Conservation (phyloP, 1,139 yeast genomes). For the Pichia sp. region DNA sequence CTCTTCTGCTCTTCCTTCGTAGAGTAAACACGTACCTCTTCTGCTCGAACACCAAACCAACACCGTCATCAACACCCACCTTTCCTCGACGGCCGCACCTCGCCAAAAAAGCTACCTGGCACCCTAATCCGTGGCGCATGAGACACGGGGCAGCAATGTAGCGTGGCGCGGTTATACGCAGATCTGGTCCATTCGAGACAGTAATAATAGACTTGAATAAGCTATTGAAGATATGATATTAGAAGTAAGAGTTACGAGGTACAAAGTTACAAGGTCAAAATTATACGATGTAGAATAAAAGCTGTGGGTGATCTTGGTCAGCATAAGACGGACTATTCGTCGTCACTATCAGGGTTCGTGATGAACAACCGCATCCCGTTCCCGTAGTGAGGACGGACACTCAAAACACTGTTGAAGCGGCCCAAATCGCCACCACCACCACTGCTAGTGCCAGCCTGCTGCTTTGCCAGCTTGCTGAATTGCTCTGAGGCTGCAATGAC, state of each 20-base stretch:
- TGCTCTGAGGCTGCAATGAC: slow-evolving; percentile 31
- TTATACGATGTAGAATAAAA: no score
- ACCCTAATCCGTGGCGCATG: not conserved
- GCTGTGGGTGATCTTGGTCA: no score
- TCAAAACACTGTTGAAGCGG: slow-evolving; percentile 32
- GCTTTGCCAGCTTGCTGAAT: slow-evolving; percentile 23
- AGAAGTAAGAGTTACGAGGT: no score
- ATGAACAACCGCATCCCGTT: slow-evolving; percentile 43
- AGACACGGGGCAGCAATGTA: not conserved
- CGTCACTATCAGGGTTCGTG: slow-evolving; percentile 62
- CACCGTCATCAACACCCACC: not conserved
- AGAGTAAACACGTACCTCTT: not conserved
- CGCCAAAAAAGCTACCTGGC: not conserved
- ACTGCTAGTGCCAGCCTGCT: slow-evolving; percentile 4
- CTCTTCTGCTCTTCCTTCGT: not conserved
- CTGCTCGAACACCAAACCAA: not conserved
- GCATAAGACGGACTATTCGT: slow-evolving; percentile 4
- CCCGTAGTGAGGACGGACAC: slow-evolving; percentile 20
- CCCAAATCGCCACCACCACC: slow-evolving; percentile 10
- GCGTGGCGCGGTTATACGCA: not conserved
- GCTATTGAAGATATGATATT: no score
- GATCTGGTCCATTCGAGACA: not conserved
- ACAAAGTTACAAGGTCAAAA: no score
- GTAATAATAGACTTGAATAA: no score
- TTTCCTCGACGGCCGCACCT: slow-evolving; percentile 1